phyloP scores from a whole-genome alignment of 352 stramenopile genomes.

The Phytopythium helicoides region DNA sequence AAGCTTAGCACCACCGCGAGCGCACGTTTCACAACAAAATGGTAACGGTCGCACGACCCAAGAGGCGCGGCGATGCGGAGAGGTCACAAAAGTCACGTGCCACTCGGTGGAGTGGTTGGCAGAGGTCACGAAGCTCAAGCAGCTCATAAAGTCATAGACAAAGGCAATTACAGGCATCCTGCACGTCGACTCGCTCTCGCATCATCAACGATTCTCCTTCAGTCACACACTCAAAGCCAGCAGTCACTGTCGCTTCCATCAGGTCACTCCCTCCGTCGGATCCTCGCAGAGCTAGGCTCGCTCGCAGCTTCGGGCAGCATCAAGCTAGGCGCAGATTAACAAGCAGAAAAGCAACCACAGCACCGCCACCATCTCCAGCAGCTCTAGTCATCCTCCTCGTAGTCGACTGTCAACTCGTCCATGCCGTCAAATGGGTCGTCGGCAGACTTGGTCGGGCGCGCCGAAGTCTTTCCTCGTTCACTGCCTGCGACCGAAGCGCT shows the following conservation, averaged over 20 bases:
- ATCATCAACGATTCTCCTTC: not conserved
- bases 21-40: no score
- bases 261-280: not conserved
- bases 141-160: constrained; percentile 4
- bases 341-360: not conserved
- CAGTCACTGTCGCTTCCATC: not conserved
- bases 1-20: no score
- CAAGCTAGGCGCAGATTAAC: not conserved
- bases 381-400: constrained; percentile 65
- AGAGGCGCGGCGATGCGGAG: no score
- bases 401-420: constrained; percentile 80
- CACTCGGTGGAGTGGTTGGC: no score
- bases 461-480: constrained; percentile 18
- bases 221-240: not conserved
- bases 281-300: no score
- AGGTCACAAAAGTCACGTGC: no score
- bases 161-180: constrained; percentile 10
- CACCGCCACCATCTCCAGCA: not conserved
- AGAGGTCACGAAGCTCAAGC: constrained; percentile 1
- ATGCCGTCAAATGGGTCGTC: constrained; percentile 54
- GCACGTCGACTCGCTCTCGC: constrained; percentile 1
- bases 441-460: not conserved
- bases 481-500: constrained; percentile 20
- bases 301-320: no score
- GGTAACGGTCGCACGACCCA: no score